These are phyloP conservation scores for Smallanthus sonchifolius DNA, from an alignment of 129 eudicot genomes.

Conservation along the genomic window DNA sequence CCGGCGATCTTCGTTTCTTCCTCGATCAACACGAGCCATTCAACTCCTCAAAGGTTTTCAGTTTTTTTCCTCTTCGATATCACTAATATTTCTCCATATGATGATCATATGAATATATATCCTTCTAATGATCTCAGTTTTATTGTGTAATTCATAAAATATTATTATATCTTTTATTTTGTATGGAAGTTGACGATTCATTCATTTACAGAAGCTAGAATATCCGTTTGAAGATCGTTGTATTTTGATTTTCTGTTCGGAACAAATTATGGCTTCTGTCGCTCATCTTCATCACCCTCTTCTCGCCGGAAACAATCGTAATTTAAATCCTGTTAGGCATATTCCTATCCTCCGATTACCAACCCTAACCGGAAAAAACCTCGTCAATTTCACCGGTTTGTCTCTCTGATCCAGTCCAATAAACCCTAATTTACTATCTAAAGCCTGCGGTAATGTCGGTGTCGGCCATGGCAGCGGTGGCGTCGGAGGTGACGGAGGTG, in stretches of 20 bases:
- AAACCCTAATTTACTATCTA: conserved; percentile 13
- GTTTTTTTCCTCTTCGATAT: neutral
- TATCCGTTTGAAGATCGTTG: too few relatives aligned
- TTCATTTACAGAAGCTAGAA: too few relatives aligned
- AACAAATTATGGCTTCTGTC: conserved; percentile 20
- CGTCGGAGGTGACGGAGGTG: too few relatives aligned
- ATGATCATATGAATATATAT: too few relatives aligned
- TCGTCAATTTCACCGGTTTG: conserved; percentile 12
- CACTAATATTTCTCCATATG: too few relatives aligned
- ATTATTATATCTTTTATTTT: too few relatives aligned
- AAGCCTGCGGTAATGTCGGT: neutral
- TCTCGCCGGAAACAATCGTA: conserved; percentile 21
- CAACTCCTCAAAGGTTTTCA: conserved; percentile 1
- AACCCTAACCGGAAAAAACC: conserved; percentile 2
- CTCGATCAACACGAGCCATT: neutral
- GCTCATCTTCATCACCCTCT: conserved; percentile 46
- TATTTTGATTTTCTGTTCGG: neutral
- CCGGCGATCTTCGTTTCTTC: neutral
- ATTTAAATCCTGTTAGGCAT: conserved; percentile 21
- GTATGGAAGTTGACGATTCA: too few relatives aligned
- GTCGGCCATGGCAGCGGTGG: too few relatives aligned
- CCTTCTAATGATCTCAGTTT: neutral
- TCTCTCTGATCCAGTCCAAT: conserved; percentile 8
- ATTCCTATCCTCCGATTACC: conserved; percentile 23
- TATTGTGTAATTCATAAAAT: too few relatives aligned